These are phyloP conservation scores for Globisporangium splendens DNA, from an alignment of 352 stramenopile genomes.

Conservation along the genomic window DNA sequence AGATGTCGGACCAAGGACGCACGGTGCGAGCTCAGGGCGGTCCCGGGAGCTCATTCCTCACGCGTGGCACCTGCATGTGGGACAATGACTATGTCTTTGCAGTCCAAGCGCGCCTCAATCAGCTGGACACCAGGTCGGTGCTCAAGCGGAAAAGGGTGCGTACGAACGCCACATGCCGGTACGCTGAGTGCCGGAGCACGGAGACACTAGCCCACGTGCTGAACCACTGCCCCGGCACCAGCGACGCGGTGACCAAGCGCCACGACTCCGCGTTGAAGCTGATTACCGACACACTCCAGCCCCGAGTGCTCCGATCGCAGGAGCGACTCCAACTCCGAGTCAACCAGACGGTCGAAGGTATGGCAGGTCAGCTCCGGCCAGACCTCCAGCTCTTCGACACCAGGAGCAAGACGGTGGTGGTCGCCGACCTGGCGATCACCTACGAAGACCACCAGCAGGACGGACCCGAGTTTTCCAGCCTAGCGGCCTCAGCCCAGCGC, in stretches of 20 bases:
- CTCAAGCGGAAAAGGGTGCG: constrained; percentile 8
- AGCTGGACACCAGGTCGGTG: constrained; percentile 6
- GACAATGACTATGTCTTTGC: constrained; percentile 11
- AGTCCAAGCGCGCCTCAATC: constrained; percentile 10
- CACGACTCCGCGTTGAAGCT: constrained; percentile 2
- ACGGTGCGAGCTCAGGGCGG: background rate
- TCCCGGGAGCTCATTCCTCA: no score
- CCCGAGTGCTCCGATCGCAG: background rate
- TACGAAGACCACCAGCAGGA: background rate
- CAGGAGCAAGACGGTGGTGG: background rate
- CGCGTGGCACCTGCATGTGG: background rate
- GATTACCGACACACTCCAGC: background rate
- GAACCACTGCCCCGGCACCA: constrained; percentile 1
- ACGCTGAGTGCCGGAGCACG: background rate
- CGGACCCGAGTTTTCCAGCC: no score
- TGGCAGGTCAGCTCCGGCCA: no score
- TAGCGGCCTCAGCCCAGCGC: background rate
- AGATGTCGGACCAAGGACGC: background rate
- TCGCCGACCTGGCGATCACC: background rate
- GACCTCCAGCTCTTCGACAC: constrained; percentile 6
- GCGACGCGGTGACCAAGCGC: background rate
- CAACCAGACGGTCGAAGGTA: background rate
- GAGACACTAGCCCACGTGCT: constrained; percentile 14
- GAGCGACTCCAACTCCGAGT: no score
- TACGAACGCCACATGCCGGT: background rate